phyloP scores from a whole-genome alignment of 1,139 yeast genomes.

The Taphrina pruni region DNA sequence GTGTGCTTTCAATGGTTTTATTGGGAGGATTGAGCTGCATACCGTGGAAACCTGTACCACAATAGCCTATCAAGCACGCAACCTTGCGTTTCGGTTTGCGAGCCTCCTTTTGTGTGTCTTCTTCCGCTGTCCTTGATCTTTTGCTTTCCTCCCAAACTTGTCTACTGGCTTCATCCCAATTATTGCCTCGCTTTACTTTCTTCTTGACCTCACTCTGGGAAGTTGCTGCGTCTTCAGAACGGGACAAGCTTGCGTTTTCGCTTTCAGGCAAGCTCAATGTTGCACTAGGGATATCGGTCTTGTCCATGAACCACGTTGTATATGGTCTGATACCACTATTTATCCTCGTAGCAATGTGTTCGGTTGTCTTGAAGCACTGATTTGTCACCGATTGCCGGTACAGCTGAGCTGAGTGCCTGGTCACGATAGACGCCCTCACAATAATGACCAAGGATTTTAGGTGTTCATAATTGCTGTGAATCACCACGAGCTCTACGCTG shows the following conservation, averaged over 20 bases:
- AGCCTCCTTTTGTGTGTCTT: conserved; percentile 53
- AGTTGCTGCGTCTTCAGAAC: not conserved
- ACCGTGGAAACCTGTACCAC: conserved; percentile 98
- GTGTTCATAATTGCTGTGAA: no score
- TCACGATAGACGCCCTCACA: no score
- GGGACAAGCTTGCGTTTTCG: not conserved
- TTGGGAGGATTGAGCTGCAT: conserved; percentile 91
- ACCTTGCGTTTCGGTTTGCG: conserved; percentile 83
- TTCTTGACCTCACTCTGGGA: not conserved
- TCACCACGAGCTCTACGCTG: no score
- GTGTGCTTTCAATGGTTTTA: conserved; percentile 83
- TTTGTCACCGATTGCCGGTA: no score
- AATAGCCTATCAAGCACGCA: conserved; percentile 91
- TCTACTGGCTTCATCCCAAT: conserved; percentile 33
- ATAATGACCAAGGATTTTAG: no score
- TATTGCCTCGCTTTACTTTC: conserved; percentile 1
- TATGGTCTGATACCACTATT: no score
- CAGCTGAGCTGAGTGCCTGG: no score
- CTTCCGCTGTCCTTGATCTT: conserved; percentile 14
- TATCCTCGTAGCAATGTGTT: no score
- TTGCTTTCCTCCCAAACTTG: conserved; percentile 23
- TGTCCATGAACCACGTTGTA: not conserved
- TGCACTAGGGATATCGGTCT: no score
- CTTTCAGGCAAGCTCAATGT: no score
- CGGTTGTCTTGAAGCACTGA: no score